phyloP scores from a whole-genome alignment of 2,329 filamentous ascomycete species.

The Ampelomyces quisqualis region DNA sequence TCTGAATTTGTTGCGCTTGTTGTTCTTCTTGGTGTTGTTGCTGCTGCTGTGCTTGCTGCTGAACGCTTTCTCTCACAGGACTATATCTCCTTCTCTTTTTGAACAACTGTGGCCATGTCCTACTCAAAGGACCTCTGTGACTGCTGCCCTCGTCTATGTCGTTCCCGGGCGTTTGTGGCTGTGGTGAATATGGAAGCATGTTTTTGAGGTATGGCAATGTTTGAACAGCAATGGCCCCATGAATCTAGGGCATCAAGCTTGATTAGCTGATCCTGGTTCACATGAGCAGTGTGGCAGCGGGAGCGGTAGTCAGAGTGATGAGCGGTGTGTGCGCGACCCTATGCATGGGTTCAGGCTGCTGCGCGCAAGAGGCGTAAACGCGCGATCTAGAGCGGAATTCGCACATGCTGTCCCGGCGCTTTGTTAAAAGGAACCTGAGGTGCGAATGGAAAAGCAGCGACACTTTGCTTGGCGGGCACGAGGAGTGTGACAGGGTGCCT shows the following conservation, averaged over 20 bases:
- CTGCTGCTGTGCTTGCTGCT: conserved; percentile 19
- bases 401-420: conserved; percentile 17
- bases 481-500: conserved; percentile 8
- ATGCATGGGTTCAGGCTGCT: conserved; percentile 15
- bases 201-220: no score
- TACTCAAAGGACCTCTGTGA: conserved; percentile 30
- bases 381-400: conserved; percentile 17
- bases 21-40: conserved; percentile 4
- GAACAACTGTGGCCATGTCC: conserved; percentile 35
- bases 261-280: conserved; percentile 11
- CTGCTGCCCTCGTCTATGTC: conserved; percentile 19
- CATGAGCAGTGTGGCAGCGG: conserved; percentile 12
- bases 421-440: conserved; percentile 18
- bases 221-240: conserved; percentile 1
- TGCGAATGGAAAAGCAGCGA: conserved; percentile 7
- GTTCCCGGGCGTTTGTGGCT: conserved; percentile 16
- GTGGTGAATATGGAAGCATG: conserved; percentile 26
- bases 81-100: conserved; percentile 37
- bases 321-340: conserved; percentile 11
- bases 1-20: conserved; percentile 6
- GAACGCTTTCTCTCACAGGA: conserved; percentile 29
- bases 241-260: conserved; percentile 8
- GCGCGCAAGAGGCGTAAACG: conserved; percentile 15
- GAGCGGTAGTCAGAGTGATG: conserved; percentile 10
- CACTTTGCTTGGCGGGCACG: conserved; percentile 17